Base-by-base conservation (phyloP, 805 yeast genomes). In the Monosporozyma servazzii region DNA sequence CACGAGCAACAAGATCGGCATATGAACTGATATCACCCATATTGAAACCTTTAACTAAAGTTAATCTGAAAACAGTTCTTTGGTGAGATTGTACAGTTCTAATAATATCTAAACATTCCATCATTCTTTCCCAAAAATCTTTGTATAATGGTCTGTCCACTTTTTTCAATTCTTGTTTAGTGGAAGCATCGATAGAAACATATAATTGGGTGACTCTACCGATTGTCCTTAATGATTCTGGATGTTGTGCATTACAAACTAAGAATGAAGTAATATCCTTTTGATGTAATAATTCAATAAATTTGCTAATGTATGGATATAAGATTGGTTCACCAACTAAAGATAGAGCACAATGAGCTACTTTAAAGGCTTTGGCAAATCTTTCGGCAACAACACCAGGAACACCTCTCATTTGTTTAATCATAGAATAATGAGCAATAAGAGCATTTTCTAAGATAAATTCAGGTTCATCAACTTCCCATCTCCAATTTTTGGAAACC, bases 191-290 rank as follows among this genome's bases (percentile, higher is more conserved):
- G 58, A 89, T 89, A 46, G 96, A 86, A 18, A 89, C 96, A 63
- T 89, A 89, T 45, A 89, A 73, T 70, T 89, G 97, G 0, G 97
- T 89, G 8, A 89, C 96, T 60, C 83, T 85, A 30, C 77, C 70
- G 61, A 89, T 72, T 2, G 75, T 74, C 21, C 77, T 80, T 58
- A 89, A 73, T 55, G 88, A 86, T 48, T 84, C 89, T 3, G 97
- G 97, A 68, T 89, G 97, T 71, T 89, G 97, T 8, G 97, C 97
- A 65, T 89, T 89, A 71, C 97, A 90, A 11, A 89, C 97, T 60
- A 89, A 75, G 67, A 89, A 89, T 49, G 93, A 82, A 2, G 96
- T 86, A 45, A 89, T 90, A 41, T 79, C 84, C 62, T 81, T 77
- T 33, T 78, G 86, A 62, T 89, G 97, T 48, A 90, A 72, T 82